A percentile compares a stretch with the other conserved stretches of the same genome.
Evolutionary conservation across 805 yeast species (phyloP).

Genomic region (Candida morakotiae): DNA sequence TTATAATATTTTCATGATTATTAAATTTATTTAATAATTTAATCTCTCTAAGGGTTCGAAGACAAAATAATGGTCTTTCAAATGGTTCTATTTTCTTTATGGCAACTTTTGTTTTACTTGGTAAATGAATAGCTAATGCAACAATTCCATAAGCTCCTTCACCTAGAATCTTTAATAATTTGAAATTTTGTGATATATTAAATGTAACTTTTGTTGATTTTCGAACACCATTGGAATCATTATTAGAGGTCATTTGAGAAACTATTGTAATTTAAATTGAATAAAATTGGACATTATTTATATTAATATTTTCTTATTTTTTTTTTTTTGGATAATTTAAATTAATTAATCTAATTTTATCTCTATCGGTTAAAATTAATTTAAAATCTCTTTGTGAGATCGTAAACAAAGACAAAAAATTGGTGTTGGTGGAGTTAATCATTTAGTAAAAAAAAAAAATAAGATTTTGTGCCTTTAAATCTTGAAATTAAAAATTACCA

Average conservation of each 20-base stretch:
- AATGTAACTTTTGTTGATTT: conserved; percentile 34
- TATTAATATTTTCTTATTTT: too few relatives aligned
- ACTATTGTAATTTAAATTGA: neutral
- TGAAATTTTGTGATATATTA: conserved; percentile 60
- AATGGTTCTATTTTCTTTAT: conserved; percentile 76
- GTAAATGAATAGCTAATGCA: conserved; percentile 61
- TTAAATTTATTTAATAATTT: conserved; percentile 60
- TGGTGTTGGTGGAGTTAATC: too few relatives aligned
- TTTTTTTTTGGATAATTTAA: too few relatives aligned
- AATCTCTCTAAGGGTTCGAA: conserved; percentile 69
- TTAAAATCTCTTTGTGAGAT: too few relatives aligned
- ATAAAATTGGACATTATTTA: too few relatives aligned
- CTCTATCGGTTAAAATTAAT: too few relatives aligned
- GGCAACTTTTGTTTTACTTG: conserved; percentile 62
- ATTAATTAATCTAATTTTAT: too few relatives aligned
- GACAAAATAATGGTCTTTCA: conserved; percentile 57
- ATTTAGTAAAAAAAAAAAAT: too few relatives aligned
- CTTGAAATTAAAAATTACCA: too few relatives aligned
- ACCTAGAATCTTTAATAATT: conserved; percentile 59
- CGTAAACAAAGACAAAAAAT: too few relatives aligned
- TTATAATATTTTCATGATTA: conserved; percentile 66
- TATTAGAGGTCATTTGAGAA: neutral
- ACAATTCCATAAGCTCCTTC: conserved; percentile 85
- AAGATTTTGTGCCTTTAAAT: too few relatives aligned
- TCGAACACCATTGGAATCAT: neutral